These are phyloP conservation scores for Solanum chiquidenum DNA, from an alignment of 257 asterid species.

Conservation along the genomic window DNA sequence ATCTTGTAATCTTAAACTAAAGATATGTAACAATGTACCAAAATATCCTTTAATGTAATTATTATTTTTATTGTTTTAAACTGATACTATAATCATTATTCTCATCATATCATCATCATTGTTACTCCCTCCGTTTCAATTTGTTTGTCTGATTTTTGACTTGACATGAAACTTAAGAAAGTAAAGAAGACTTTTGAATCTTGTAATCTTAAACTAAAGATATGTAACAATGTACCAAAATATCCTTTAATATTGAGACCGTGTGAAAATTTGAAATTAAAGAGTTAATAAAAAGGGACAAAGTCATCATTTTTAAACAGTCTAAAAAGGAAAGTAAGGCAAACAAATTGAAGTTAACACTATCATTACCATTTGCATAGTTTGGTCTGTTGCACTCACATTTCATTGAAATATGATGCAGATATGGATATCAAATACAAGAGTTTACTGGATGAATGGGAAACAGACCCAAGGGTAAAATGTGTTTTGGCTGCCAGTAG, in stretches of 20 bases:
- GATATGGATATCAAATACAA: slow-evolving; percentile 86
- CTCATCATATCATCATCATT: background rate
- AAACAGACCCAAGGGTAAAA: slow-evolving; percentile 74
- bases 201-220: background rate
- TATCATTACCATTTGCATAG: background rate
- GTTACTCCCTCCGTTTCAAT: background rate
- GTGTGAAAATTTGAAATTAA: background rate
- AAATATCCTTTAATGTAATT: no score
- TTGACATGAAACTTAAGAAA: background rate
- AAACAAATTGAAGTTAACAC: background rate
- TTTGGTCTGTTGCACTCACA: background rate
- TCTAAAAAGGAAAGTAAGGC: background rate
- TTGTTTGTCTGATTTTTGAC: background rate
- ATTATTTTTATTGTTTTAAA: background rate
- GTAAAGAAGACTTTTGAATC: background rate
- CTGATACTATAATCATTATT: background rate
- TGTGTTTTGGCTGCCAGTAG: slow-evolving; percentile 87
- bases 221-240: background rate
- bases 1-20: no score
- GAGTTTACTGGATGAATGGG: slow-evolving; percentile 85
- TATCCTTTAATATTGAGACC: background rate
- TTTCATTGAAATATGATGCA: slow-evolving; percentile 21
- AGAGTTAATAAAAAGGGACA: background rate
- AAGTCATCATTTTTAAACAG: background rate
- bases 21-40: no score